Evolutionary conservation across 108 stramenopile genomes (phyloP), one percentile per base, ranked within the genome.

Genomic region (Nitzschia inconspicua): DNA sequence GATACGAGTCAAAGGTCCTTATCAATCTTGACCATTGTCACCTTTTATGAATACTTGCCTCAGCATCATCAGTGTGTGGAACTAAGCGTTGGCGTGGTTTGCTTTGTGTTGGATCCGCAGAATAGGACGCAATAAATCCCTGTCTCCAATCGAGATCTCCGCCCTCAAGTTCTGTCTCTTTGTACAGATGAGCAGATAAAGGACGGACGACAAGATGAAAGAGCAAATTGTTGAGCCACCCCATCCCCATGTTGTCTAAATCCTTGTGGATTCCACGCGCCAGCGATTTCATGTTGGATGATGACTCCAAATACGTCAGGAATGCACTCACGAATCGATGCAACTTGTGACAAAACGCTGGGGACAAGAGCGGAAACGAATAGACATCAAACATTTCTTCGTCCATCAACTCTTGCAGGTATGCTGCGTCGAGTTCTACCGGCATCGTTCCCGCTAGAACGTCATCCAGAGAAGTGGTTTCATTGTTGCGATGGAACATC

Each of bases 11-110:
- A n/a, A n/a, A 51, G 50, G 10, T 51, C 16, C 6, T 9, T 51
- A 31, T 19, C 5, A 24, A 25, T 5, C 10, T 6, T 44, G 43
- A 3, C 9, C 20, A 44, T 22, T 4, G 22, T 22, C 20, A 79
- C 4, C 43, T 7, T 44, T 9, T 4, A 22, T 9, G 20, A 9
- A 13, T 9, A 51, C 50, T 51, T 36, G 37, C 77, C 73, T 93
- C 91, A 8, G 84, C 72, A 60, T 93, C 91, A 51, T 93, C 91
- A 10, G 91, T 89, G 56, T 93, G 91, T 20, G 86, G 61, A 28
- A 93, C 82, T 9, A 93, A 66, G 1, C 78, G 69, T 56, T 89
- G 73, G 25, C 85, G 72, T 8, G 82, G 79, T 60, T 72, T 72
- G 37, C 13, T 41, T 4, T 16, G 3, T 16, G 29, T 46, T 18